These are phyloP conservation scores for Alternaria alternata DNA, from an alignment of 2,329 filamentous ascomycete species.

Conservation along the genomic window DNA sequence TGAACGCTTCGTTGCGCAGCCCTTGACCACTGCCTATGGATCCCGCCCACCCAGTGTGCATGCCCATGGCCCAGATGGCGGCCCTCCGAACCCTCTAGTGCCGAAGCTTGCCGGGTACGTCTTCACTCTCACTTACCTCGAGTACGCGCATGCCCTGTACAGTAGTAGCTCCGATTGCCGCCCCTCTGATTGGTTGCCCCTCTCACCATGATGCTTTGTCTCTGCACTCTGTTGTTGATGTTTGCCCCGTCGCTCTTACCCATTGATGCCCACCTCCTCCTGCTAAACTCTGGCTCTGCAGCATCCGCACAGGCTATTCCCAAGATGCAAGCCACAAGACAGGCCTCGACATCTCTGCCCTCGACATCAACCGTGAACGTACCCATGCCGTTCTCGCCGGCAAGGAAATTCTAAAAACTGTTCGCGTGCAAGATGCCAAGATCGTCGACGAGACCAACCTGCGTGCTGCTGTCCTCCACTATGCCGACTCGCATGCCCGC, in stretches of 20 bases:
- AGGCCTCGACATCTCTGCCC: slow-evolving; percentile 68
- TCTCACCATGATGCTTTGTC: background rate
- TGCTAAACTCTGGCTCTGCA: slow-evolving; percentile 27
- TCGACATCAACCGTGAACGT: slow-evolving; percentile 69
- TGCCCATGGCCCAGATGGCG: slow-evolving; percentile 50
- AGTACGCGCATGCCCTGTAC: background rate
- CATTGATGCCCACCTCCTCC: background rate
- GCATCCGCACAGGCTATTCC: slow-evolving; percentile 57
- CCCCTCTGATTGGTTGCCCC: slow-evolving; percentile 5
- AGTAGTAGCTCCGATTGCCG: background rate
- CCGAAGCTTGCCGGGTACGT: slow-evolving; percentile 49
- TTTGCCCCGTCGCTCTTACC: slow-evolving; percentile 4
- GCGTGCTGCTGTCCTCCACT: slow-evolving; percentile 66
- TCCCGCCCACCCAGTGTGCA: slow-evolving; percentile 63
- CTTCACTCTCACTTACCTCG: background rate
- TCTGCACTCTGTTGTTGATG: background rate
- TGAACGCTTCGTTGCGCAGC: slow-evolving; percentile 64
- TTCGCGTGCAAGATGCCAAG: slow-evolving; percentile 64
- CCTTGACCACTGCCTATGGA: slow-evolving; percentile 59
- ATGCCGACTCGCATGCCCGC: slow-evolving; percentile 59
- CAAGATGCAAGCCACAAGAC: slow-evolving; percentile 69
- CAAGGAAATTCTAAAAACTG: slow-evolving; percentile 71
- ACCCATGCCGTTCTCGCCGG: slow-evolving; percentile 72
- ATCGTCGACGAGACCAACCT: slow-evolving; percentile 71
- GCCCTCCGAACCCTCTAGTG: slow-evolving; percentile 47